phyloP scores from a whole-genome alignment of 2,329 filamentous ascomycete species.

The Sporothrix mexicana region DNA sequence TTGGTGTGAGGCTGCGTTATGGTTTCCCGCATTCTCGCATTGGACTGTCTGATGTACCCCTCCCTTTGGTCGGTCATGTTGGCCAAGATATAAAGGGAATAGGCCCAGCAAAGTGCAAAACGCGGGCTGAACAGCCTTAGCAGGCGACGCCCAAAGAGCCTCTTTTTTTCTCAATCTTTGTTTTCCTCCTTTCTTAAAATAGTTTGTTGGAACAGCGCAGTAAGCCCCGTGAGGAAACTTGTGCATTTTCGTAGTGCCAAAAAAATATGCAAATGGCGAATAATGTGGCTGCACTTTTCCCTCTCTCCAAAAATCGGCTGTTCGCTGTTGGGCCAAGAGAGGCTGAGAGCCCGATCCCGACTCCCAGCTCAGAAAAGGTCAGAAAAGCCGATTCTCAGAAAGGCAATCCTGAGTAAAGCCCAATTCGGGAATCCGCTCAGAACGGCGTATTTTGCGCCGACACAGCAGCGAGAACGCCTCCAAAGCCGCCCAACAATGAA shows the following conservation, averaged over 20 bases:
- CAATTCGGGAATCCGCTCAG: not conserved
- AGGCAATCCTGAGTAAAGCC: no score
- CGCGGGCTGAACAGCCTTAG: not conserved
- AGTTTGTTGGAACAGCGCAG: not conserved
- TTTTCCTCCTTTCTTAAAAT: slow-evolving; percentile 6
- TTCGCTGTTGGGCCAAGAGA: not conserved
- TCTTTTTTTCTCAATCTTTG: not conserved
- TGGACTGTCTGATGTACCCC: not conserved
- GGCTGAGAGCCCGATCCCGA: not conserved
- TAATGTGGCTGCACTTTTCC: not conserved
- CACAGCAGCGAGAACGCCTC: not conserved
- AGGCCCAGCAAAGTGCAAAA: not conserved
- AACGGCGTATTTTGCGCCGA: not conserved
- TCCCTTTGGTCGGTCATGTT: not conserved
- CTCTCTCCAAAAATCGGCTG: not conserved
- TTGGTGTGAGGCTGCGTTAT: slow-evolving; percentile 22
- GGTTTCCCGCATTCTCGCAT: not conserved
- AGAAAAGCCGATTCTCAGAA: no score
- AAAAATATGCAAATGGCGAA: not conserved
- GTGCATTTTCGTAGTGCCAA: no score
- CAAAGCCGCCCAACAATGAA: not conserved
- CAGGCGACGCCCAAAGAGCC: not conserved
- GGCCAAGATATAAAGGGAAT: not conserved
- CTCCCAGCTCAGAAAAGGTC: not conserved
- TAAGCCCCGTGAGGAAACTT: not conserved